These are phyloP conservation scores for Xylariaceae sp. DNA, from an alignment of 2,329 filamentous ascomycete genomes.

Conservation along the genomic window DNA sequence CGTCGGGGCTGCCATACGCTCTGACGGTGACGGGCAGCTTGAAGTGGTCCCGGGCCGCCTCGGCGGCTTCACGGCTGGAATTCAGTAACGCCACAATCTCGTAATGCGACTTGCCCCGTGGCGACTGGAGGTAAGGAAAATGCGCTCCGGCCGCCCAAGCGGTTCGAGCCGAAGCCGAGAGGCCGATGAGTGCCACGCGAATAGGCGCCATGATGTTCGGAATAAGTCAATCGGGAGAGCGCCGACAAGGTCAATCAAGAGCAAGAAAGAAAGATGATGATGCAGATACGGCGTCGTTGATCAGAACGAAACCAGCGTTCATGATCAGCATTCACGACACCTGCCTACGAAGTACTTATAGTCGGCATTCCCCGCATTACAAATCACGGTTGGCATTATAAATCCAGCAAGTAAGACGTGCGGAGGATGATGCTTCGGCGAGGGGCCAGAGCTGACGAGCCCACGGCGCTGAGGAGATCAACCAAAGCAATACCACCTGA, in stretches of 20 bases:
- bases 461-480: too few species aligned
- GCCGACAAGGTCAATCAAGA: background rate
- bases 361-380: too few species aligned
- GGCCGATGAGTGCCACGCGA: constrained; percentile 54
- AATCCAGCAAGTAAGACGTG: too few species aligned
- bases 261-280: too few species aligned
- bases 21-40: constrained; percentile 39
- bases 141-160: constrained; percentile 55
- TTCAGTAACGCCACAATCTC: constrained; percentile 51
- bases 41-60: constrained; percentile 41
- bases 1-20: constrained; percentile 48
- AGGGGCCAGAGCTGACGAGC: too few species aligned
- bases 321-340: too few species aligned
- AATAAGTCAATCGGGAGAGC: background rate
- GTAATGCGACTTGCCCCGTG: constrained; percentile 41
- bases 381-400: too few species aligned
- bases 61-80: constrained; percentile 43
- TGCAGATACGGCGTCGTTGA: too few species aligned
- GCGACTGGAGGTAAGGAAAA: constrained; percentile 54
- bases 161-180: constrained; percentile 48
- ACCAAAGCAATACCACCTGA: too few species aligned
- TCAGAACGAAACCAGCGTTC: too few species aligned
- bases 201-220: constrained; percentile 45
- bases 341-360: too few species aligned
- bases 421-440: too few species aligned